Percentiles rank a stretch among this genome's conserved stretches.
phyloP scores from a whole-genome alignment of 495 filamentous ascomycete genomes.

The Penicillium maclennaniae region DNA sequence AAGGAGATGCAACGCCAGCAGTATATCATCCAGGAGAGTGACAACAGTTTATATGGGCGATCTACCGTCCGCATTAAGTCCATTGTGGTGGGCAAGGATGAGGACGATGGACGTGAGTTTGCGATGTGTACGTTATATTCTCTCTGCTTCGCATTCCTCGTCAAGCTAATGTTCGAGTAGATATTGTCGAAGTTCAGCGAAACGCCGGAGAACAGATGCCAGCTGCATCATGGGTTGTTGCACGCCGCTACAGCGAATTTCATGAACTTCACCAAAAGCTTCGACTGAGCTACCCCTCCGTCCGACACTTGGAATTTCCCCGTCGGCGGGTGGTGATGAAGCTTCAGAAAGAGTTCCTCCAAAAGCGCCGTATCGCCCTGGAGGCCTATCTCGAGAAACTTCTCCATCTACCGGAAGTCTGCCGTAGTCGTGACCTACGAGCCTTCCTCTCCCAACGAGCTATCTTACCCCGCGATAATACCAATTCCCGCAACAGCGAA shows the following conservation, averaged over 20 bases:
- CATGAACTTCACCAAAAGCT: constrained; percentile 91
- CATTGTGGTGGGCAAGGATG: constrained; percentile 85
- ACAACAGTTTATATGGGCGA: constrained; percentile 93
- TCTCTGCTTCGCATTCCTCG: not conserved
- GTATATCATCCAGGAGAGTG: constrained; percentile 95
- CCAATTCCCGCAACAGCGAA: constrained; percentile 48
- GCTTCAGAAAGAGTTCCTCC: constrained; percentile 88
- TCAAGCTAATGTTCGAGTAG: constrained; percentile 23
- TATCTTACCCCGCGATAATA: constrained; percentile 56
- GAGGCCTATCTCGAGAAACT: constrained; percentile 84
- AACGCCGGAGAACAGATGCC: constrained; percentile 88
- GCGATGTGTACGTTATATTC: constrained; percentile 64
- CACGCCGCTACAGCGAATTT: constrained; percentile 90
- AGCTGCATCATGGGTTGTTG: constrained; percentile 75
- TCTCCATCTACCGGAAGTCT: constrained; percentile 85
- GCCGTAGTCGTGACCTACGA: constrained; percentile 84
- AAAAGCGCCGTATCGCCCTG: constrained; percentile 77
- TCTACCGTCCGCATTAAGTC: constrained; percentile 85
- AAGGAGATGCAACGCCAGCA: constrained; percentile 97
- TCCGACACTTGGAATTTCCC: constrained; percentile 88
- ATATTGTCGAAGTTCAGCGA: constrained; percentile 86
- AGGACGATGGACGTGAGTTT: constrained; percentile 91
- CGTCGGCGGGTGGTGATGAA: constrained; percentile 91
- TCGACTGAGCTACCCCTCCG: constrained; percentile 75
- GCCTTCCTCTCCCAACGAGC: constrained; percentile 90